Conservation (phyloP, 257 asterid genomes). For the Solanum sejunctum region DNA sequence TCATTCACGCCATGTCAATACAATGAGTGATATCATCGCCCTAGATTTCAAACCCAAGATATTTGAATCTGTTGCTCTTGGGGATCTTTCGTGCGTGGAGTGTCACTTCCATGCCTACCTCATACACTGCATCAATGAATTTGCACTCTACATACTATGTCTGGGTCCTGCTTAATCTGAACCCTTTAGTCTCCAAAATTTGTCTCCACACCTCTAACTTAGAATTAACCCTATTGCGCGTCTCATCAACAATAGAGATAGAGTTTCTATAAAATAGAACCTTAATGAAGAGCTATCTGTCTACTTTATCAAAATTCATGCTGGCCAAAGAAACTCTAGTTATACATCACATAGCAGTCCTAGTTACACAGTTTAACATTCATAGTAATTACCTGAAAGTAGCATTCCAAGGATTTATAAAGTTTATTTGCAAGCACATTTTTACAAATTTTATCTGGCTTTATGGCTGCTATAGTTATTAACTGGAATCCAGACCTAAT, state of each 20-base stretch:
- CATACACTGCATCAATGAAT: too few species aligned
- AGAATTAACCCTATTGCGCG: too few species aligned
- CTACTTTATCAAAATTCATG: not conserved
- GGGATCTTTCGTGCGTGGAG: too few species aligned
- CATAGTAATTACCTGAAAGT: not conserved
- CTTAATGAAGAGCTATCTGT: not conserved
- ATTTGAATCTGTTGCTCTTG: too few species aligned
- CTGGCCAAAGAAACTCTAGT: not conserved
- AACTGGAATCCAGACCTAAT: not conserved
- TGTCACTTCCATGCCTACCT: too few species aligned
- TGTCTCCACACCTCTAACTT: too few species aligned
- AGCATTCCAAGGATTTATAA: not conserved
- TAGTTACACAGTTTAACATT: not conserved
- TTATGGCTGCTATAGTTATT: not conserved
- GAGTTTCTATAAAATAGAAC: not conserved
- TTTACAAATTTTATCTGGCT: not conserved
- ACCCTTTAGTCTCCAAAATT: too few species aligned
- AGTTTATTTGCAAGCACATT: not conserved
- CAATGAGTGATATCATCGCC: too few species aligned
- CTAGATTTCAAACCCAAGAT: too few species aligned
- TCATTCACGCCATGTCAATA: too few species aligned
- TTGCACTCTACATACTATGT: too few species aligned
- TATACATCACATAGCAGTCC: not conserved
- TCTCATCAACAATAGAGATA: not conserved
- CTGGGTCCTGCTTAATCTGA: too few species aligned